Percentiles rank a stretch among this genome's conserved stretches.
Evolutionary conservation across 2,329 filamentous ascomycete genomes (phyloP).

Genomic region (Pseudogymnoascus sp.): DNA sequence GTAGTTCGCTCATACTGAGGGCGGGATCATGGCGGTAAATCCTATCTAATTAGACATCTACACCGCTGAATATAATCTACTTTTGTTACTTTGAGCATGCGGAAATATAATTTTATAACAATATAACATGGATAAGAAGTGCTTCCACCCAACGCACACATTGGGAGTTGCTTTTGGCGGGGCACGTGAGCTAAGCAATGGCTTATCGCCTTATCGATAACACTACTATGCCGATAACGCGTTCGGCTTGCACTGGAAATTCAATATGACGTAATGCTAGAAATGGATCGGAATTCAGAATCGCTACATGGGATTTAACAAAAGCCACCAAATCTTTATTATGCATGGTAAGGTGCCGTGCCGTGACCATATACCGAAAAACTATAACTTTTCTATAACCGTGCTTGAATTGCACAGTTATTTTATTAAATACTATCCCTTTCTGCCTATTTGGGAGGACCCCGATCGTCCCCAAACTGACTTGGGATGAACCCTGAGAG

Average conservation of each 20-base stretch:
- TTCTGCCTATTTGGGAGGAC: background rate
- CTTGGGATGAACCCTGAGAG: background rate
- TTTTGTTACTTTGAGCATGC: background rate
- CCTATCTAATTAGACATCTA: background rate
- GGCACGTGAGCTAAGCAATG: conserved; percentile 1
- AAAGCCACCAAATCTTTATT: background rate
- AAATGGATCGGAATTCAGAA: background rate
- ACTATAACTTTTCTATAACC: background rate
- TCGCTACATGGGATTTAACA: background rate
- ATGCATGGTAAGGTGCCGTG: background rate
- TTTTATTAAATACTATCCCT: background rate
- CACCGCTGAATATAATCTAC: background rate
- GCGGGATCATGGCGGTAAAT: conserved; percentile 3
- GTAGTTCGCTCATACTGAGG: conserved; percentile 68
- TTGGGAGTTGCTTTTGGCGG: background rate
- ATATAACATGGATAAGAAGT: background rate
- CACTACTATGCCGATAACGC: background rate
- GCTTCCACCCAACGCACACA: background rate
- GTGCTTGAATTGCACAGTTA: background rate
- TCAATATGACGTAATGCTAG: background rate
- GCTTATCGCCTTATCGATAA: conserved; percentile 3
- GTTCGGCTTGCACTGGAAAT: background rate
- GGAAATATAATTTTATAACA: background rate
- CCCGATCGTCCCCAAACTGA: background rate
- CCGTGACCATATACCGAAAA: background rate